Percentiles rank a stretch among this genome's conserved stretches.
Evolutionary conservation across 2,329 filamentous ascomycete species (phyloP).

Genomic region (Metarhizium sp.): DNA sequence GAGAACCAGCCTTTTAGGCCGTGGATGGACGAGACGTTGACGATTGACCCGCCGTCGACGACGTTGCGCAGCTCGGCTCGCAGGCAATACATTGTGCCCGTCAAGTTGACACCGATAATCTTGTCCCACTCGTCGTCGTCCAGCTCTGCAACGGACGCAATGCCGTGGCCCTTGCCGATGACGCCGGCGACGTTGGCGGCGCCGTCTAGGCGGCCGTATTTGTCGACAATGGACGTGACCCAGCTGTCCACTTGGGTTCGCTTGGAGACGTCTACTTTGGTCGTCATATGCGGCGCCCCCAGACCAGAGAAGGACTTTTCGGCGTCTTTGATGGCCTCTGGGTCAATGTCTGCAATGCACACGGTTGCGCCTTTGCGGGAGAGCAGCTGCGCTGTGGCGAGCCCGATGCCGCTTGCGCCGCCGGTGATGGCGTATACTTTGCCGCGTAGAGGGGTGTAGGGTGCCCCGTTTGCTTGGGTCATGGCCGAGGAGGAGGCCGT

Average conservation of each 20-base stretch:
- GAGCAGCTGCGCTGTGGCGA: slow-evolving; percentile 29
- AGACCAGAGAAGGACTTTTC: slow-evolving; percentile 18
- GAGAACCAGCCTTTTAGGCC: slow-evolving; percentile 24
- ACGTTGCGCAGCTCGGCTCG: slow-evolving; percentile 34
- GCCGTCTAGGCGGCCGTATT: slow-evolving; percentile 40
- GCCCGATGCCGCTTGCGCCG: slow-evolving; percentile 29
- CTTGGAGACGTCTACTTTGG: slow-evolving; percentile 36
- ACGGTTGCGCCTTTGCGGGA: slow-evolving; percentile 25
- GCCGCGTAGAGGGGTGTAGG: slow-evolving; percentile 4
- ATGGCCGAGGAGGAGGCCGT: neutral
- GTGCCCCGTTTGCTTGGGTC: neutral
- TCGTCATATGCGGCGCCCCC: slow-evolving; percentile 19
- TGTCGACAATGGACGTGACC: slow-evolving; percentile 32
- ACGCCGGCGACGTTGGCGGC: slow-evolving; percentile 45
- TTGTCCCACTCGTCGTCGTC: slow-evolving; percentile 36
- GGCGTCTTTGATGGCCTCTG: slow-evolving; percentile 20
- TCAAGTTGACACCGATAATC: slow-evolving; percentile 37
- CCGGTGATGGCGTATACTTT: slow-evolving; percentile 23
- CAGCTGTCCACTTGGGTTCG: slow-evolving; percentile 38
- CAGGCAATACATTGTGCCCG: slow-evolving; percentile 39
- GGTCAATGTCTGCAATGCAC: slow-evolving; percentile 27
- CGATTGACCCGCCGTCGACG: slow-evolving; percentile 44
- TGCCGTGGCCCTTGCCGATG: slow-evolving; percentile 32
- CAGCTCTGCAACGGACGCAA: slow-evolving; percentile 28
- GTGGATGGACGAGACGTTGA: slow-evolving; percentile 45